Evolutionary conservation across 2,329 filamentous ascomycete species (phyloP).

Genomic region (Aspergillus chevalieri): DNA sequence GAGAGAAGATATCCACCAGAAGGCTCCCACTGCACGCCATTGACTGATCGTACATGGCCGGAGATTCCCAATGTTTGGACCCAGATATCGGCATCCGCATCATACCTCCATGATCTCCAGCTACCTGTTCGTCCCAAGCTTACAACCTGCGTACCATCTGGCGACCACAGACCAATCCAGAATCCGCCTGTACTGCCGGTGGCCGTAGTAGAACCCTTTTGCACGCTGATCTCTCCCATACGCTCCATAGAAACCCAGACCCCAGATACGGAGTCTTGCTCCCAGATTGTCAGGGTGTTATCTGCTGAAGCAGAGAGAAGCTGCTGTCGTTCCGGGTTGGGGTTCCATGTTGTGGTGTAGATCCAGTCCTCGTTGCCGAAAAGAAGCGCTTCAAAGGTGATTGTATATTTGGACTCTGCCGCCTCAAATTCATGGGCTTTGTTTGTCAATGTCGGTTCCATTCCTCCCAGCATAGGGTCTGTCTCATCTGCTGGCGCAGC

Average conservation of each 20-base stretch:
- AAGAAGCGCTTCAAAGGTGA: constrained; percentile 89
- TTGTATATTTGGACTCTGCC: constrained; percentile 59
- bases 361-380: constrained; percentile 98
- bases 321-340: constrained; percentile 52
- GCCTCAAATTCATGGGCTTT: constrained; percentile 74
- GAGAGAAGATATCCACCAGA: constrained; percentile 80
- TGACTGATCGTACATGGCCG: constrained; percentile 77
- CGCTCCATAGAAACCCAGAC: constrained; percentile 85
- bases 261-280: constrained; percentile 72
- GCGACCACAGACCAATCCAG: constrained; percentile 92
- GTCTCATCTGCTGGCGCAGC: constrained; percentile 36
- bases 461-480: constrained; percentile 30
- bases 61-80: constrained; percentile 68
- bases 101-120: constrained; percentile 79
- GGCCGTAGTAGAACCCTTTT: constrained; percentile 93
- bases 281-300: constrained; percentile 91
- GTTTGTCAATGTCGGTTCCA: constrained; percentile 72
- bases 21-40: constrained; percentile 75
- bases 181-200: constrained; percentile 95
- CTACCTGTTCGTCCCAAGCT: constrained; percentile 86
- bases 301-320: constrained; percentile 89
- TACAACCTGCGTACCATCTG: constrained; percentile 65
- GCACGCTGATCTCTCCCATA: constrained; percentile 85
- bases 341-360: constrained; percentile 75
- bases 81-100: constrained; percentile 62